Evolutionary conservation across 2,329 filamentous ascomycete genomes (phyloP).

Genomic region (Dothidotthia symphoricarpi): DNA sequence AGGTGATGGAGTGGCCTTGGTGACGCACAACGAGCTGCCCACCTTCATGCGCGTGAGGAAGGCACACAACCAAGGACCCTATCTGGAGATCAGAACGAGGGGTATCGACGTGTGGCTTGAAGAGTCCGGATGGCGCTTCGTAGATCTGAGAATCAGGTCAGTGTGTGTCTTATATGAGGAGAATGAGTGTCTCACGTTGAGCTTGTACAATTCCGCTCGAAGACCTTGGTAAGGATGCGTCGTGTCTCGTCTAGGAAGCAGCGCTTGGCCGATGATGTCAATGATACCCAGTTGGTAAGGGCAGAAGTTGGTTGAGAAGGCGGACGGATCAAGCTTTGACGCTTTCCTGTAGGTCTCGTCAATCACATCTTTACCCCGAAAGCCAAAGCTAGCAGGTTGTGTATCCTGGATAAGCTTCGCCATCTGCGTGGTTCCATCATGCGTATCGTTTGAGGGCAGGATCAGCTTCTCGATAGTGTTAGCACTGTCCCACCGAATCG

Average conservation of each 20-base stretch:
- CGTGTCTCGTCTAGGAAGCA: conserved; percentile 43
- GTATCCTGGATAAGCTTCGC: conserved; percentile 20
- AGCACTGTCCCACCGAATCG: too few species aligned
- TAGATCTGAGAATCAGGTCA: conserved; percentile 51
- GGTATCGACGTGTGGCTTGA: conserved; percentile 56
- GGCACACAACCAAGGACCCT: conserved; percentile 55
- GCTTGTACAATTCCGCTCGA: conserved; percentile 56
- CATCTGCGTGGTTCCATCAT: too few species aligned
- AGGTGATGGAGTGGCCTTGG: conserved; percentile 34
- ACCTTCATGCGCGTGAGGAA: conserved; percentile 45
- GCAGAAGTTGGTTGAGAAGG: conserved; percentile 53
- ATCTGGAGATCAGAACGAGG: conserved; percentile 52
- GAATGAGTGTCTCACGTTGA: too few species aligned
- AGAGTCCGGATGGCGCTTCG: conserved; percentile 51
- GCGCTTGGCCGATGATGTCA: conserved; percentile 48
- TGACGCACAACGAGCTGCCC: conserved; percentile 49
- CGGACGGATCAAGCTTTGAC: conserved; percentile 48
- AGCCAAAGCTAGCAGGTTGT: conserved; percentile 52
- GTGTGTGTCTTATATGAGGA: too few species aligned
- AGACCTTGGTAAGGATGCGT: conserved; percentile 34
- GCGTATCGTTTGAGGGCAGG: too few species aligned
- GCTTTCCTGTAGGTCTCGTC: conserved; percentile 57
- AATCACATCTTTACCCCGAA: conserved; percentile 47
- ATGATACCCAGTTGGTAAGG: conserved; percentile 56
- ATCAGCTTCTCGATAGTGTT: too few species aligned